phyloP scores from a whole-genome alignment of 1,284 basidiomycete genomes.

The Entoloma clypeatum region DNA sequence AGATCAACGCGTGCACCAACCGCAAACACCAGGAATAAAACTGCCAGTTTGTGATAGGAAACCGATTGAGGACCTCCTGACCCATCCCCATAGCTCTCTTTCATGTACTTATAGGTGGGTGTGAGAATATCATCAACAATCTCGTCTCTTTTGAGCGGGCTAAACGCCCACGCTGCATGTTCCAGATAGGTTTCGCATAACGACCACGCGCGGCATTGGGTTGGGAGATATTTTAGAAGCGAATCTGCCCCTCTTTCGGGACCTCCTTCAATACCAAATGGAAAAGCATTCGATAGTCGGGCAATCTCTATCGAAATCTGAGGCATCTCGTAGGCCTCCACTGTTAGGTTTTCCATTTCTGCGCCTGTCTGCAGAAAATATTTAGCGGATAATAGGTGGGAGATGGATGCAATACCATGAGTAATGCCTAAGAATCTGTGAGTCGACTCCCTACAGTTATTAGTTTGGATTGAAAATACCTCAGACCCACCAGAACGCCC shows the following conservation, averaged over 20 bases:
- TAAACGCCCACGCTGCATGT: constrained; percentile 57
- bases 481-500: constrained; percentile 64
- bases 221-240: constrained; percentile 45
- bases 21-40: constrained; percentile 56
- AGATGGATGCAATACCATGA: constrained; percentile 34
- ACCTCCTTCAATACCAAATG: constrained; percentile 39
- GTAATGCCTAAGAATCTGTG: constrained; percentile 37
- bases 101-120: constrained; percentile 53
- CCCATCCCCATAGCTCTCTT: constrained; percentile 35
- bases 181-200: constrained; percentile 67
- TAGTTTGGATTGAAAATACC: constrained; percentile 23
- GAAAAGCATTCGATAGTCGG: constrained; percentile 41
- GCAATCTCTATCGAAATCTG: constrained; percentile 39
- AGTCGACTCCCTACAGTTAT: constrained; percentile 4
- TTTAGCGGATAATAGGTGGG: neutral
- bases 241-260: constrained; percentile 37
- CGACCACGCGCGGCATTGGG: constrained; percentile 56
- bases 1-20: constrained; percentile 61
- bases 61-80: constrained; percentile 26
- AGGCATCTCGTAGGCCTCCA: constrained; percentile 32
- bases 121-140: constrained; percentile 59
- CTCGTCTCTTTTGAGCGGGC: constrained; percentile 60
- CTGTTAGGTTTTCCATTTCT: constrained; percentile 37
- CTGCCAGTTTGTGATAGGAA: constrained; percentile 52
- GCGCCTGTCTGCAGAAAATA: constrained; percentile 44